Base-by-base conservation (phyloP, 306 rosid genomes). In the Arachis stenosperma region DNA sequence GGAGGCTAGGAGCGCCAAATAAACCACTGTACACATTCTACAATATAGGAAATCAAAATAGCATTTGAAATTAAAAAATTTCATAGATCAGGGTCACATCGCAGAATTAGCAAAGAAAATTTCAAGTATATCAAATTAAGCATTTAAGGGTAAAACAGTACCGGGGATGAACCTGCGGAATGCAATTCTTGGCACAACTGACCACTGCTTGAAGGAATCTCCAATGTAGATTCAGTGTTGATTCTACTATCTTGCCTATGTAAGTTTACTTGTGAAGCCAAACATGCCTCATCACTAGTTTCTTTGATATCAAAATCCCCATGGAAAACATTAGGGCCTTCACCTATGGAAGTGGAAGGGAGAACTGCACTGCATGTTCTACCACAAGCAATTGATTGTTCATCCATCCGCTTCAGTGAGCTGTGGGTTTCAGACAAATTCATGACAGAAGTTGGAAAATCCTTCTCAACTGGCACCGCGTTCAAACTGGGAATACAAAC, bases 381-480 rank as follows among this genome's bases (percentile, higher is more conserved):
- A 53, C 78, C 80, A 75, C 65, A 67, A 69, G 83, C 75, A 69
- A 73, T 39, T 57, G 76, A 76, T 27, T 84, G 84, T 57, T 73
- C 78, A 68, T 82, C 81, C 60, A 80, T 66, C 72, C 40, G 82
- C 78, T 68, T 67, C 1, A 80, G 85, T 3, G 61, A 83, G 81
- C 94, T 79, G 27, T 69, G 67, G 61, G 83, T 75, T 73, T 87
- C 91, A 3, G 93, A 81, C 73, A 81, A 42, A 58, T 88, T 83
- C 88, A 72, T 79, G 50, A 75, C 82, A 84, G 80, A 84, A 65
- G 87, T 33, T 17, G 88, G 83, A 67, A 69, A 74, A 75, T 76
- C 77, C 75, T 77, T 82, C 59, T 89, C 84, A 59, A 50, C 67
- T 9, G 89, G 78, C 78, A 82, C 59, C 53, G 46, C 70, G 56